Evolutionary conservation across 768 basidiomycete genomes (phyloP).

Genomic region (Phaffia australis): DNA sequence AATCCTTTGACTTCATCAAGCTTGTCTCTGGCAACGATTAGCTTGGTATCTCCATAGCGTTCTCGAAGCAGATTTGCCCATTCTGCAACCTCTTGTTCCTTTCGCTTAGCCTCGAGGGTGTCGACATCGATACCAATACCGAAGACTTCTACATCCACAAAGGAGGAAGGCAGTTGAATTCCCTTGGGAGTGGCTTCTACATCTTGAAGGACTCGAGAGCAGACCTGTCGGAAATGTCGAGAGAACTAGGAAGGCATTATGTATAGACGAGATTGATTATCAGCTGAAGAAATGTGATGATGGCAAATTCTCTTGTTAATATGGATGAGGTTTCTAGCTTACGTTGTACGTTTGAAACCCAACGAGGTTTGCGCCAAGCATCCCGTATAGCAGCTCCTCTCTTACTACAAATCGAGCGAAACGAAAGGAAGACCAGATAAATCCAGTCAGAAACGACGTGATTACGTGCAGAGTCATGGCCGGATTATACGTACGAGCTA

Average conservation of each 20-base stretch:
- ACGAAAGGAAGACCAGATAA: not conserved
- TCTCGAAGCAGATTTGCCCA: conserved; percentile 71
- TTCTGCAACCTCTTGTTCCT: conserved; percentile 58
- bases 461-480: not conserved
- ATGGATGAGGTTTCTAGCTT: not conserved
- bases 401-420: conserved; percentile 41
- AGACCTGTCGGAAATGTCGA: conserved; percentile 75
- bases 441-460: not conserved
- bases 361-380: conserved; percentile 26
- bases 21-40: conserved; percentile 80
- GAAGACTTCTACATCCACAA: conserved; percentile 73
- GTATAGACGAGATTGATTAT: not conserved
- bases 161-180: conserved; percentile 49
- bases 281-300: not conserved
- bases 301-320: not conserved
- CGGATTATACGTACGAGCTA: not conserved
- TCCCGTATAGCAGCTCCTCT: conserved; percentile 35
- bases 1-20: conserved; percentile 81
- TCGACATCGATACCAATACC: conserved; percentile 80
- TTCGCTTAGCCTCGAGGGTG: conserved; percentile 58
- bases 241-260: conserved; percentile 58
- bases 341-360: conserved; percentile 27
- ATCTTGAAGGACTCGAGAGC: conserved; percentile 57
- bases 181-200: conserved; percentile 75
- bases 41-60: conserved; percentile 73